phyloP scores from a whole-genome alignment of 164 flowering plant species.

The Protea cynaroides region DNA sequence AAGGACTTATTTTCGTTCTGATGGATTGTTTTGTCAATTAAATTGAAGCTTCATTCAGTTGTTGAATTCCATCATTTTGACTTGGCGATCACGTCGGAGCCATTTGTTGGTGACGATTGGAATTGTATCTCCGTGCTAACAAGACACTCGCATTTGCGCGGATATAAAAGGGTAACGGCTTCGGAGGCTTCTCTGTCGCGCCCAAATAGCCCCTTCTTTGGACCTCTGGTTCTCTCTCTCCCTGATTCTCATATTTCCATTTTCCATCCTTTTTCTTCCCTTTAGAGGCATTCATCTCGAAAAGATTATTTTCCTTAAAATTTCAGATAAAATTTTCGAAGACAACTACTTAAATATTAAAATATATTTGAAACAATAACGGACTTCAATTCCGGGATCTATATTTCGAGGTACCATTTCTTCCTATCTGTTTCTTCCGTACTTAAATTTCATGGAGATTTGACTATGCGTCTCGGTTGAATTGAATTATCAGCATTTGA shows the following conservation, averaged over 20 bases:
- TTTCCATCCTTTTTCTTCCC: too few species aligned
- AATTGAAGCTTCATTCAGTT: too few species aligned
- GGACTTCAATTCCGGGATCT: constrained; percentile 11
- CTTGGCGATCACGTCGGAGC: background rate
- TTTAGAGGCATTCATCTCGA: too few species aligned
- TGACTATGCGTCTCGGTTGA: background rate
- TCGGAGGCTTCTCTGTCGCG: constrained; percentile 27
- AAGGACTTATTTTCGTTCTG: too few species aligned
- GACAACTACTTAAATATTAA: background rate
- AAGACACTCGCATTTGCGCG: constrained; percentile 7
- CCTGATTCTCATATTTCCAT: background rate
- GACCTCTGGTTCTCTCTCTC: constrained; percentile 9
- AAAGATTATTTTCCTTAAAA: too few species aligned
- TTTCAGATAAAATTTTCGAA: background rate
- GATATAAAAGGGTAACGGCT: constrained; percentile 1
- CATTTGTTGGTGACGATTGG: background rate
- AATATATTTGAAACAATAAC: background rate
- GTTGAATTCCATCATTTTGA: background rate
- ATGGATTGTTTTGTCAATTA: too few species aligned
- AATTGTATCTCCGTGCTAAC: background rate
- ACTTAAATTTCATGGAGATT: background rate
- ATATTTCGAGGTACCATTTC: constrained; percentile 7
- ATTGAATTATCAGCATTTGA: too few species aligned
- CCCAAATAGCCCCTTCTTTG: constrained; percentile 24
- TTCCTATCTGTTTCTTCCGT: background rate